Base-by-base conservation (phyloP, 768 basidiomycete genomes). In the Coprinellus aureogranulatus region DNA sequence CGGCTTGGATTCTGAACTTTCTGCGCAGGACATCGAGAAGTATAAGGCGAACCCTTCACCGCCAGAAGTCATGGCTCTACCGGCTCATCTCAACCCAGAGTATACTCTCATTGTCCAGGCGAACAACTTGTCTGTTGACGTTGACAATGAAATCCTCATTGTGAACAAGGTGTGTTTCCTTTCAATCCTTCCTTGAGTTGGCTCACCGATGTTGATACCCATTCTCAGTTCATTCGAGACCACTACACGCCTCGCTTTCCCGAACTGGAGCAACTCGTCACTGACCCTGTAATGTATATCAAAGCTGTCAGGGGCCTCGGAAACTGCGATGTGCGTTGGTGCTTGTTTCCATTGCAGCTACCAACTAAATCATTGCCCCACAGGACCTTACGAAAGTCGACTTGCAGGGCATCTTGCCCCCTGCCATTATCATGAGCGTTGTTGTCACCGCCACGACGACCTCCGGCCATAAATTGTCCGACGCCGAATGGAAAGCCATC, bases 91-190 rank as follows among this genome's bases (percentile, higher is more conserved):
- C 59, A 95, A 96, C 68, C 92, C 94, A 1, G 97, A 99, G 72
- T 99, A 99, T 75, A 86, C 88, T 60, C 79, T 98, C 59, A 98
- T 98, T 65, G 97, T 99, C 4, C 88, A 94, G 64, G 93, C 97
- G 25, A 99, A 99, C 77, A 99, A 99, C 72, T 77, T 98, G 57
- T 93, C 94, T 1, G 97, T 99, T 42, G 97, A 99, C 65, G 87
- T 98, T 4, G 97, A 99, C 74, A 99, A 99, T 65, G 97, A 99
- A 72, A 92, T 98, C 54, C 79, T 99, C 34, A 81, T 99, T 30
- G 95, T 99, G 0, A 93, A 99, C 77, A 99, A 99, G 81, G 94
- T 83, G 64, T 61, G 73, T 67, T 14, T 39, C 26, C 16, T 54
- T 45, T 31, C 46, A 40, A 26, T 53, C 16, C n/a, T n/a, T n/a